Evolutionary conservation across 2,329 filamentous ascomycete species (phyloP), one percentile per base, ranked within the genome.

Genomic region (Fusarium subtropicale): DNA sequence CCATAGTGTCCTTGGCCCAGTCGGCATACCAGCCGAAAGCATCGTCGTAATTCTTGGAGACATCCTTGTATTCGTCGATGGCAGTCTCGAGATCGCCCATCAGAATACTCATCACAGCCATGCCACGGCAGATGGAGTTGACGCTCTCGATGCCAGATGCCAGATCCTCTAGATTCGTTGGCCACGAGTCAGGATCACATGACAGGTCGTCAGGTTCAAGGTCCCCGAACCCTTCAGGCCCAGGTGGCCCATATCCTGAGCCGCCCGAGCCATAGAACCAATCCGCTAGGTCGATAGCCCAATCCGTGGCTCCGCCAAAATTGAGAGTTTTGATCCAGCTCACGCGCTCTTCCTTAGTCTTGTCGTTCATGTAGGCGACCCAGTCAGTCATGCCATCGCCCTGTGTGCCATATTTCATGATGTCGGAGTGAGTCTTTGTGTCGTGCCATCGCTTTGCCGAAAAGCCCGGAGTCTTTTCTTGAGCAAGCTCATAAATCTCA

Each of bases 251-350:
- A 22, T 22, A 22, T 22, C 20, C 24, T 26, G 24, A 26, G 5
- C 24, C 5, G 24, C 24, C 24, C 20, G 20, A 22, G 24, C 24
- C 24, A 7, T 26, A 5, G 24, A 7, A 26, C 24, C 7, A 26
- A 12, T 34, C 16, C 13, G 31, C 33, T 28, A 52, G 26, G 56
- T 75, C 74, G 20, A 75, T 58, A 11, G 72, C 74, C 74, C 73
- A 76, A 50, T 76, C 74, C 1, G 56, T 57, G 10, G 64, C 68
- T 4, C 75, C 75, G 2, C 52, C 73, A 39, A 76, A 73, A 48
- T 73, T 73, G 47, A 68, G 67, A 2, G 20, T 45, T 33, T 56
- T 56, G 52, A 66, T 67, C 18, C 61, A 33, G 2, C 30, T 38
- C 5, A 30, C n/a, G 13, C 71, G 69, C 9, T 36, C 38, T 16